Conservation (phyloP, 2,329 filamentous ascomycete genomes). For the Xylariaceae sp. region DNA sequence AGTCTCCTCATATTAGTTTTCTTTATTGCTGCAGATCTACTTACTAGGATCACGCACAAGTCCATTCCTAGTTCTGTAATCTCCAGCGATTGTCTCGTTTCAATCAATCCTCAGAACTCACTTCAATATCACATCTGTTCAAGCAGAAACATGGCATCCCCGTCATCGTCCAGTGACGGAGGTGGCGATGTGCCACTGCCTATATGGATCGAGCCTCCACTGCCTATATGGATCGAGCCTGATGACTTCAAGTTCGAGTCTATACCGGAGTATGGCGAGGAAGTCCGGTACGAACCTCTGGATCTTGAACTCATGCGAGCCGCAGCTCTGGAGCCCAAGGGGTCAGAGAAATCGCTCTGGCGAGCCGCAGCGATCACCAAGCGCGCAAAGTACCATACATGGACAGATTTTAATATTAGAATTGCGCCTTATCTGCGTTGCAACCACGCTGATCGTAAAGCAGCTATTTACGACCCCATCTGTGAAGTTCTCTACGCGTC, state of each 20-base stretch:
- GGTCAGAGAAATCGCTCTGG: neutral
- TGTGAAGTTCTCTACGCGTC: neutral
- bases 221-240: neutral
- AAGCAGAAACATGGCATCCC: neutral
- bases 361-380: neutral
- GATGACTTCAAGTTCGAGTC: neutral
- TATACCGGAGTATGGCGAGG: neutral
- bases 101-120: no score
- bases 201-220: no score
- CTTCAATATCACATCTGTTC: no score
- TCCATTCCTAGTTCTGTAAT: no score
- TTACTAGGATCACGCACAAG: no score
- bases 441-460: no score
- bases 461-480: neutral
- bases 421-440: no score
- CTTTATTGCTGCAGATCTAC: no score
- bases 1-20: no score
- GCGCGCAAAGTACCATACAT: neutral
- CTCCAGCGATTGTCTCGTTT: no score
- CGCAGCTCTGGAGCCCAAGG: neutral
- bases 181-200: no score
- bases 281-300: neutral
- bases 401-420: neutral
- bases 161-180: constrained; percentile 5
- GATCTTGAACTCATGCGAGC: neutral